phyloP scores from a whole-genome alignment of 176 grass and related monocot species.

The Carex cristatella region DNA sequence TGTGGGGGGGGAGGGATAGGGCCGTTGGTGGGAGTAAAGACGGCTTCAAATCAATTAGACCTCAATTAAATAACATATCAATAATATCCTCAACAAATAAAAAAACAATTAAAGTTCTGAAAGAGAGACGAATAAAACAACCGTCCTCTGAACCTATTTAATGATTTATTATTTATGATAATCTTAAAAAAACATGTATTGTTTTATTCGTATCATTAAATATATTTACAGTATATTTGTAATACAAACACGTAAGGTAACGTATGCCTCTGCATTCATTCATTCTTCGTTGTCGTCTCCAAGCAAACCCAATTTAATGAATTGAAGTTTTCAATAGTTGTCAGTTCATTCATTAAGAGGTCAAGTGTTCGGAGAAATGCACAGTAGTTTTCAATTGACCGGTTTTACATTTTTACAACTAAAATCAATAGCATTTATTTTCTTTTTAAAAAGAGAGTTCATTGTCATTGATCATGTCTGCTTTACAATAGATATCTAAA shows the following conservation, averaged over 20 bases:
- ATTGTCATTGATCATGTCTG: not conserved
- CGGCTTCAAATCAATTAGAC: not conserved
- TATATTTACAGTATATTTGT: not conserved
- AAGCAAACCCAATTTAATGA: conserved; percentile 24
- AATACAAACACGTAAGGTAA: conserved; percentile 11
- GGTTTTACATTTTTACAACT: conserved; percentile 23
- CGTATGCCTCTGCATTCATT: conserved; percentile 17
- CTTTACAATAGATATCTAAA: not conserved
- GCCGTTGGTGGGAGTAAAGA: not conserved
- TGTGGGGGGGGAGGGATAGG: not conserved
- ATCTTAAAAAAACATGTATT: not conserved
- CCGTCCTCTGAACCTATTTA: conserved; percentile 3
- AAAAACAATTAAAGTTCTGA: not conserved
- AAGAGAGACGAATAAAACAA: conserved; percentile 2
- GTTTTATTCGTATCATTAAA: not conserved
- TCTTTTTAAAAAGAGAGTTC: not conserved
- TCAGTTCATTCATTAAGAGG: conserved; percentile 23
- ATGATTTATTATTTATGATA: conserved; percentile 1
- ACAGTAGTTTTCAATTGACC: conserved; percentile 1
- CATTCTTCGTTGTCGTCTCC: conserved; percentile 4
- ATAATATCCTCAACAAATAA: not conserved
- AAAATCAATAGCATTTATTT: not conserved
- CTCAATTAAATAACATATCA: conserved; percentile 7
- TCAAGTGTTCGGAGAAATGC: conserved; percentile 16
- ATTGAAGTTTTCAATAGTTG: conserved; percentile 30